Conservation (phyloP, 306 rosid genomes). For the Gillenia trifoliata region DNA sequence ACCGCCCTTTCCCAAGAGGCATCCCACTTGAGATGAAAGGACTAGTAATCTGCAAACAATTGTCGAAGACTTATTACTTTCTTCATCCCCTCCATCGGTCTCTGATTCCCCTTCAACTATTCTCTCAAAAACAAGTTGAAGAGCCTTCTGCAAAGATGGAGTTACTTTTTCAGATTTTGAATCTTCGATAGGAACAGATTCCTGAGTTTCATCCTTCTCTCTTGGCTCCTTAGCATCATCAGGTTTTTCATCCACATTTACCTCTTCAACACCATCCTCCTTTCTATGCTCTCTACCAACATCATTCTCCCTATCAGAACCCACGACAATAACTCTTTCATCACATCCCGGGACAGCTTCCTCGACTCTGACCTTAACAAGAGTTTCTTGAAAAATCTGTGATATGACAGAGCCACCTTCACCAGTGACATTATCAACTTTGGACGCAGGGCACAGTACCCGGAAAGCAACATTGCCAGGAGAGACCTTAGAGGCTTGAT, state of each 20-base stretch:
- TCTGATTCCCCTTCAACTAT: constrained; percentile 50
- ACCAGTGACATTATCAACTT: constrained; percentile 52
- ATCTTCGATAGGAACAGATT: constrained; percentile 28
- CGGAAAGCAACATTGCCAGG: constrained; percentile 45
- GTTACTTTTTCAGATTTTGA: constrained; percentile 24
- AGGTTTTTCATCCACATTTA: constrained; percentile 16
- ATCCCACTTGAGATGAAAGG: constrained; percentile 77
- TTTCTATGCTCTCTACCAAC: constrained; percentile 1
- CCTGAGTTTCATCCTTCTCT: constrained; percentile 30
- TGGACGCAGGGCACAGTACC: constrained; percentile 57
- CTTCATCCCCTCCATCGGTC: constrained; percentile 40
- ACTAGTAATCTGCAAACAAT: constrained; percentile 61
- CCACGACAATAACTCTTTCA: constrained; percentile 60
- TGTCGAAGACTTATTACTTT: constrained; percentile 33
- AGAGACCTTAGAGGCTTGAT: constrained; percentile 25
- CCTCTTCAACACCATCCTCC: constrained; percentile 42
- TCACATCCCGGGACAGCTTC: constrained; percentile 69
- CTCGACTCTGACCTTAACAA: constrained; percentile 60
- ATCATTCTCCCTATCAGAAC: constrained; percentile 48
- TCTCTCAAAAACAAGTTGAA: constrained; percentile 61
- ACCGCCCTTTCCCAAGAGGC: constrained; percentile 90
- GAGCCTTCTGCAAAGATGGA: constrained; percentile 53
- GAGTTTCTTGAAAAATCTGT: constrained; percentile 57
- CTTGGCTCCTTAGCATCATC: constrained; percentile 26
- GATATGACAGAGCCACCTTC: constrained; percentile 57